phyloP scores from a whole-genome alignment of 306 rosid species.

The Ochetophila trinervis region DNA sequence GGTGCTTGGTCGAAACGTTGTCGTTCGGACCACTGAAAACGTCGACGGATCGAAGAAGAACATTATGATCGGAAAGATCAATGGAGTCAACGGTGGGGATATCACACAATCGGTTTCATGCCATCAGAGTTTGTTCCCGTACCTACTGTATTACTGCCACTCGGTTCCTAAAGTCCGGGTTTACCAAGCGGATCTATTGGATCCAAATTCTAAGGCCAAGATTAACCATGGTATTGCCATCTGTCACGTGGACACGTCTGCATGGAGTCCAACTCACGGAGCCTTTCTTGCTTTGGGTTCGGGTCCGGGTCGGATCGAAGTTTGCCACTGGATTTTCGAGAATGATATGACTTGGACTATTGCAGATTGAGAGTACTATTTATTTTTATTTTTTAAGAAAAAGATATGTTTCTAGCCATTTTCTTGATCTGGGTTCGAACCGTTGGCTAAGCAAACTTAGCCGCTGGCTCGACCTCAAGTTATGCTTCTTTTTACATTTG shows the following conservation, averaged over 20 bases:
- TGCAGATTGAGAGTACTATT: slow-evolving; percentile 41
- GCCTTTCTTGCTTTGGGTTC: slow-evolving; percentile 78
- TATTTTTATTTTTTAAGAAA: no score
- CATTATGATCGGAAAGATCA: slow-evolving; percentile 58
- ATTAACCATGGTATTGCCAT: slow-evolving; percentile 82
- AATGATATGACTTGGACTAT: slow-evolving; percentile 87
- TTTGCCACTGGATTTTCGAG: slow-evolving; percentile 95
- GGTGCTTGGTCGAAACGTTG: slow-evolving; percentile 72
- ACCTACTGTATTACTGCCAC: slow-evolving; percentile 87
- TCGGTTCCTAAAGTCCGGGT: slow-evolving; percentile 95
- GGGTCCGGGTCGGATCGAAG: slow-evolving; percentile 85
- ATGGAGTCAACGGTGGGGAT: slow-evolving; percentile 69
- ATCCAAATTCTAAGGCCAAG: slow-evolving; percentile 52
- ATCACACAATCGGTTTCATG: slow-evolving; percentile 89
- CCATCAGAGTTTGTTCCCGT: slow-evolving; percentile 91
- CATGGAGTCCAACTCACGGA: slow-evolving; percentile 89
- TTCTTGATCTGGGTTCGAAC: slow-evolving; percentile 21
- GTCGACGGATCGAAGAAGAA: slow-evolving; percentile 60
- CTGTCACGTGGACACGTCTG: slow-evolving; percentile 84
- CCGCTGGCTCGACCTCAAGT: slow-evolving; percentile 24
- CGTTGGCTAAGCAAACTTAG: slow-evolving; percentile 50
- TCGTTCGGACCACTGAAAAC: slow-evolving; percentile 54
- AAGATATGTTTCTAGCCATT: background rate
- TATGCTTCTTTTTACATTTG: slow-evolving; percentile 13
- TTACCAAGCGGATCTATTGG: slow-evolving; percentile 76